A percentile compares a stretch with the other conserved stretches of the same genome.
These are phyloP conservation scores for Hypoxylon sp. DNA, from an alignment of 2,329 filamentous ascomycete species.

Conservation along the genomic window DNA sequence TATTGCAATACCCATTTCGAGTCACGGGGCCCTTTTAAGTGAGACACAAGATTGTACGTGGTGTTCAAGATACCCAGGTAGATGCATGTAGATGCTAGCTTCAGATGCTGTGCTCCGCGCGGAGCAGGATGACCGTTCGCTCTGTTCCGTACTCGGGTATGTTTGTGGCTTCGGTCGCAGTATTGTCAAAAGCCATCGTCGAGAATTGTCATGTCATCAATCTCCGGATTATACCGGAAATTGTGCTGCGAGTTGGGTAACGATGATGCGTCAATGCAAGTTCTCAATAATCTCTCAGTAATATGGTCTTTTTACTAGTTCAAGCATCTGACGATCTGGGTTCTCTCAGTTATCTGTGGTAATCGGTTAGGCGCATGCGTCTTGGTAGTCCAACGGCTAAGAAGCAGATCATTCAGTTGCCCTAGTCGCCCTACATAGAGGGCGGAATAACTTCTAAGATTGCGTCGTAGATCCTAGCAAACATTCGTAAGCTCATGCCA, in stretches of 20 bases:
- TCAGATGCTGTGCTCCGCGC: constrained; percentile 36
- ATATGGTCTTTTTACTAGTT: neutral
- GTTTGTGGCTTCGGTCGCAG: constrained; percentile 12
- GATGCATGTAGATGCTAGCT: constrained; percentile 33
- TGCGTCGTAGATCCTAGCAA: constrained; percentile 32
- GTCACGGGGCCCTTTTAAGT: constrained; percentile 32
- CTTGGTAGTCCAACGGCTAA: constrained; percentile 13
- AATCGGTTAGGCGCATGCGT: constrained; percentile 19
- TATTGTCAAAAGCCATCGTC: constrained; percentile 10
- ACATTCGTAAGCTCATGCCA: constrained; percentile 30
- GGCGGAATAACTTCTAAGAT: constrained; percentile 11
- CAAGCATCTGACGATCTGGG: constrained; percentile 15
- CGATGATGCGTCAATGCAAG: constrained; percentile 7
- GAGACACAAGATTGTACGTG: constrained; percentile 32
- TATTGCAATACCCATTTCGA: constrained; percentile 24
- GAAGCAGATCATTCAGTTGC: constrained; percentile 12
- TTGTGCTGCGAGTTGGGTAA: constrained; percentile 9
- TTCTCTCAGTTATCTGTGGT: neutral
- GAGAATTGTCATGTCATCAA: constrained; percentile 14
- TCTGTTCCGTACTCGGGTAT: constrained; percentile 32
- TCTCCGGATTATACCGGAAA: constrained; percentile 7
- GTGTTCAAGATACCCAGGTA: constrained; percentile 23
- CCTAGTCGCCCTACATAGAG: constrained; percentile 12
- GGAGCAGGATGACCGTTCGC: constrained; percentile 16
- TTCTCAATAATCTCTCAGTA: constrained; percentile 18